phyloP scores from a whole-genome alignment of 2,329 filamentous ascomycete genomes.

The Paraphaeosphaeria sporulosa region DNA sequence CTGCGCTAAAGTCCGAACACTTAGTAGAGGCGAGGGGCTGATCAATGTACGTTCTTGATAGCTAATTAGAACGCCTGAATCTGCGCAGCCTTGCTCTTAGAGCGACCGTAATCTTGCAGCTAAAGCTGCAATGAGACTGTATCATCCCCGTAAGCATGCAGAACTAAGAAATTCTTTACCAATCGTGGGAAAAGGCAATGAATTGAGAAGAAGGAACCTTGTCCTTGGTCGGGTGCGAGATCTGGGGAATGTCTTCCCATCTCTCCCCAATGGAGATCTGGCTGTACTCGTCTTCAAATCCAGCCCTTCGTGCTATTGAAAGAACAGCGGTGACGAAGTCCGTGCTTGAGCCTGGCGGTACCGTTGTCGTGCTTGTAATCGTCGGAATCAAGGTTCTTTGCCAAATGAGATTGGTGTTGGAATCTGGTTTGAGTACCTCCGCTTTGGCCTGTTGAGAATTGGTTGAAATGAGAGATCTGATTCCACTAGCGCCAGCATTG shows the following conservation, averaged over 20 bases:
- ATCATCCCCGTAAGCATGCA: too few species aligned
- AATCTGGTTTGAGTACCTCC: conserved; percentile 42
- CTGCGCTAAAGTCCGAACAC: too few species aligned
- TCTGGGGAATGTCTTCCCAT: conserved; percentile 34
- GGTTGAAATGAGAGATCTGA: conserved; percentile 18
- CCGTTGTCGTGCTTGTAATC: conserved; percentile 11
- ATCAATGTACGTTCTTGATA: too few species aligned
- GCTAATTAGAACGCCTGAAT: too few species aligned
- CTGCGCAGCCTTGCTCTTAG: too few species aligned
- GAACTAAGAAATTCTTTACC: background rate
- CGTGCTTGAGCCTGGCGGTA: background rate
- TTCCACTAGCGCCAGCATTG: conserved; percentile 38
- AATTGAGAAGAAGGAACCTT: background rate
- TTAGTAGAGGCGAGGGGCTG: too few species aligned
- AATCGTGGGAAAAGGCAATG: background rate
- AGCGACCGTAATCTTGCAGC: too few species aligned
- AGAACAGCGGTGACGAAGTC: conserved; percentile 34
- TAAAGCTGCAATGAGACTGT: too few species aligned
- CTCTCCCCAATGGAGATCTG: conserved; percentile 20
- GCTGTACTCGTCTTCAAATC: conserved; percentile 22
- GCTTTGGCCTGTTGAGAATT: conserved; percentile 1
- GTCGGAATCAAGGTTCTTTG: conserved; percentile 44
- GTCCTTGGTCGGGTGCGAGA: conserved; percentile 5
- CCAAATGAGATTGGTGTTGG: conserved; percentile 46
- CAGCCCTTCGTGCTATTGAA: conserved; percentile 27